A percentile compares a stretch with the other conserved stretches of the same genome.
These are phyloP conservation scores for Arthrocladium fulminans DNA, from an alignment of 2,329 filamentous ascomycete genomes.

Conservation along the genomic window DNA sequence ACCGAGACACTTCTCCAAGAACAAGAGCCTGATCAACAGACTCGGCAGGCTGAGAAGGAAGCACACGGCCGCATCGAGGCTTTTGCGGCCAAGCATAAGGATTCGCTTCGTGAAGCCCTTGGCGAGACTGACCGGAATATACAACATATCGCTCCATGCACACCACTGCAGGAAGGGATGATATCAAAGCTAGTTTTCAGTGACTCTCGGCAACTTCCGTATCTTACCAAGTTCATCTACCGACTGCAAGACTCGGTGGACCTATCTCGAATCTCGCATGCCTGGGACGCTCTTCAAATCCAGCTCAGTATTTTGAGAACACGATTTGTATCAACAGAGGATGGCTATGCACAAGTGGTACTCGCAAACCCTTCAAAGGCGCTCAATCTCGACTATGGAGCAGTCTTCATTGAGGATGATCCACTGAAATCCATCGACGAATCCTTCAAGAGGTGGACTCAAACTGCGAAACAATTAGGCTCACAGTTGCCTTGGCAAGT, in stretches of 20 bases:
- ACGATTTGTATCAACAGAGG: constrained; percentile 60
- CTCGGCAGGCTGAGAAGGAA: constrained; percentile 33
- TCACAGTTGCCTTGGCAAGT: constrained; percentile 28
- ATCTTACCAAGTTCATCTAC: constrained; percentile 70
- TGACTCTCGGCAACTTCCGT: constrained; percentile 45
- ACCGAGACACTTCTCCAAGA: constrained; percentile 30
- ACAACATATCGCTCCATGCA: constrained; percentile 72
- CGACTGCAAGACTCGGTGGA: constrained; percentile 41
- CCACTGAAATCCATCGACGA: constrained; percentile 24
- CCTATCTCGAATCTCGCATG: constrained; percentile 40
- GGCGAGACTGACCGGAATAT: constrained; percentile 45
- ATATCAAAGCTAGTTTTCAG: constrained; percentile 59
- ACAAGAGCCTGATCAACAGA: constrained; percentile 18
- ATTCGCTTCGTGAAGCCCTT: constrained; percentile 46
- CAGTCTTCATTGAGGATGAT: neutral
- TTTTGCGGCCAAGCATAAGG: constrained; percentile 53
- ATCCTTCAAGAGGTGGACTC: constrained; percentile 45
- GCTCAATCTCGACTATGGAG: neutral
- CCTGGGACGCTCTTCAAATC: constrained; percentile 50
- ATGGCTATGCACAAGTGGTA: constrained; percentile 69
- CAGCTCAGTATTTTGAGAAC: constrained; percentile 61
- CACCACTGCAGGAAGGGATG: constrained; percentile 78
- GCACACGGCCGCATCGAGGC: constrained; percentile 55
- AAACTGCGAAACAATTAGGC: constrained; percentile 39
- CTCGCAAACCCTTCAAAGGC: constrained; percentile 3